These are phyloP conservation scores for Pythium folliculosum DNA, from an alignment of 352 stramenopile genomes.

Conservation along the genomic window DNA sequence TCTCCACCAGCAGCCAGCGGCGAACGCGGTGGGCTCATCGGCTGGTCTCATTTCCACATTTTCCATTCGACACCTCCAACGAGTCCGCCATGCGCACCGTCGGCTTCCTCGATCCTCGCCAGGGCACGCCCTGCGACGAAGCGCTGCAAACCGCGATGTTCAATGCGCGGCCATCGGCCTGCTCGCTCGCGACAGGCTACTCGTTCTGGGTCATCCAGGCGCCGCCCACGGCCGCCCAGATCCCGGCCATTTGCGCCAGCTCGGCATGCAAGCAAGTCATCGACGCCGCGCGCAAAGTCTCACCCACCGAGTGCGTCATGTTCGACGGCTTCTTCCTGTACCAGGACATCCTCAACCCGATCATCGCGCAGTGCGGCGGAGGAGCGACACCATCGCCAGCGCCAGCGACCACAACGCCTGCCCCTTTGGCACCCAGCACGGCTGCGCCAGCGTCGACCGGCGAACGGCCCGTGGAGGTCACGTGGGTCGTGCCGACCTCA, in stretches of 20 bases:
- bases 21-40: too few species aligned
- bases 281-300: conserved; percentile 4
- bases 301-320: conserved; percentile 21
- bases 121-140: background rate
- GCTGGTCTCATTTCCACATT: too few species aligned
- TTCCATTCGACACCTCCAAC: background rate
- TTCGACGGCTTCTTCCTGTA: conserved; percentile 12
- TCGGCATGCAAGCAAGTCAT: conserved; percentile 4
- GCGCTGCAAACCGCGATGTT: background rate
- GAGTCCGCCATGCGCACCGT: background rate
- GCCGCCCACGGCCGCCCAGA: background rate
- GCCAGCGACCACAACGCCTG: background rate
- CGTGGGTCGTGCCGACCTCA: background rate
- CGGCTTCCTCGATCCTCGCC: conserved; percentile 1
- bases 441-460: background rate
- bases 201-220: conserved; percentile 14
- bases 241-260: conserved; percentile 2
- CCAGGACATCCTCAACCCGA: conserved; percentile 15
- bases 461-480: background rate
- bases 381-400: too few species aligned
- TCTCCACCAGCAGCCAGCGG: too few species aligned
- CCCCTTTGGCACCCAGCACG: background rate
- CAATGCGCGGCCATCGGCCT: background rate
- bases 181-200: background rate
- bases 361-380: conserved; percentile 3